These are phyloP conservation scores for Ganoderma meredithae DNA, from an alignment of 1,284 basidiomycete species.

Conservation along the genomic window DNA sequence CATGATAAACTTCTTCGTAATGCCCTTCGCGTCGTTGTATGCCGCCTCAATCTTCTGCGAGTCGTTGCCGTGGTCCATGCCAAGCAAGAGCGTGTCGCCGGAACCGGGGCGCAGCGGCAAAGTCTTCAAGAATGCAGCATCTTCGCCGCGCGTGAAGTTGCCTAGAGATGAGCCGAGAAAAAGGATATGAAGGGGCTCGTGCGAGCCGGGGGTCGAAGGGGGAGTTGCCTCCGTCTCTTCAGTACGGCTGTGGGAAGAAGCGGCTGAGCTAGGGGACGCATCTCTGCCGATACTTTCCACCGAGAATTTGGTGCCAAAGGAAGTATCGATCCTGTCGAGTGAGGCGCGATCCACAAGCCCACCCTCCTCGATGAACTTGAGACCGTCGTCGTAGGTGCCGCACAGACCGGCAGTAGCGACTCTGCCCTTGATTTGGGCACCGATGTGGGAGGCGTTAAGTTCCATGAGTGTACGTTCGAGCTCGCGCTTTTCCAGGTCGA, in stretches of 20 bases:
- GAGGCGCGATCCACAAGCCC: conserved; percentile 51
- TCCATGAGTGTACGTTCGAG: conserved; percentile 82
- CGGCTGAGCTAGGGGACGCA: conserved; percentile 45
- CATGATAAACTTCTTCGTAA: conserved; percentile 88
- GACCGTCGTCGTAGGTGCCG: conserved; percentile 89
- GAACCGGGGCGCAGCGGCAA: conserved; percentile 80
- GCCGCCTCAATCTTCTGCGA: conserved; percentile 75
- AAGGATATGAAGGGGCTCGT: conserved; percentile 76
- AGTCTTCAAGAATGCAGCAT: conserved; percentile 78
- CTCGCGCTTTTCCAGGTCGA: conserved; percentile 91
- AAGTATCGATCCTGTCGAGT: conserved; percentile 26
- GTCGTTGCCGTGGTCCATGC: conserved; percentile 86
- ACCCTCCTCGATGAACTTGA: conserved; percentile 69
- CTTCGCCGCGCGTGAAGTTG: conserved; percentile 86
- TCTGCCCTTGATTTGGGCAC: conserved; percentile 70
- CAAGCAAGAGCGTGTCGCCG: conserved; percentile 79
- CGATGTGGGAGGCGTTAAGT: conserved; percentile 71
- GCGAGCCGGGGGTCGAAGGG: conserved; percentile 48
- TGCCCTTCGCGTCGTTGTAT: conserved; percentile 85
- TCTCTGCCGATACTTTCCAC: conserved; percentile 36
- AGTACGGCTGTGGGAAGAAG: conserved; percentile 35
- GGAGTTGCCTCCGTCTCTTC: conserved; percentile 43
- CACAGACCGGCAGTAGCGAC: conserved; percentile 85
- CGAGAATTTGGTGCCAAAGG: conserved; percentile 30
- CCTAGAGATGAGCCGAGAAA: conserved; percentile 97